Conservation (phyloP, 2,329 filamentous ascomycete species). For the Xylariaceae sp. region DNA sequence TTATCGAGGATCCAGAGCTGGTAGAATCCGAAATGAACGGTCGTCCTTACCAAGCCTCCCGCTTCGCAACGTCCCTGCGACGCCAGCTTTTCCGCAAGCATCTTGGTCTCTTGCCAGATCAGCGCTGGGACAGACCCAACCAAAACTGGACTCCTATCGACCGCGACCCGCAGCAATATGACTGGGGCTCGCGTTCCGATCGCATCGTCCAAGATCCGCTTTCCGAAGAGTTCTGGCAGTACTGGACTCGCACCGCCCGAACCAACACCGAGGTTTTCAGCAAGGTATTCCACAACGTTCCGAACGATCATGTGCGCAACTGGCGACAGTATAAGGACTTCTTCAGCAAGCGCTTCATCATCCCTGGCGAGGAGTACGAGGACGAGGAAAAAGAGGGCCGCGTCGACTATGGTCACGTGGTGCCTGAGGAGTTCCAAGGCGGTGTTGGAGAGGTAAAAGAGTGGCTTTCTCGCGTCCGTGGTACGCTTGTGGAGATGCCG, state of each 20-base stretch:
- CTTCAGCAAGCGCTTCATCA: constrained; percentile 64
- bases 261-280: constrained; percentile 78
- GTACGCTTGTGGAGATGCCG: constrained; percentile 84
- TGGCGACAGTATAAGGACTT: constrained; percentile 73
- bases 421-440: constrained; percentile 69
- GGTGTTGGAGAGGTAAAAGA: constrained; percentile 72
- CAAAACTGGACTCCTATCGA: constrained; percentile 74
- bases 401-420: constrained; percentile 83
- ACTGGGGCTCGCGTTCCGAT: constrained; percentile 66
- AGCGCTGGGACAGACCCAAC: constrained; percentile 63
- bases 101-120: constrained; percentile 74
- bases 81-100: constrained; percentile 89
- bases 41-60: constrained; percentile 64
- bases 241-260: constrained; percentile 71
- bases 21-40: constrained; percentile 73
- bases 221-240: constrained; percentile 59
- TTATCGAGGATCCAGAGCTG: constrained; percentile 73
- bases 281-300: constrained; percentile 77
- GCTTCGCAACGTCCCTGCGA: constrained; percentile 76
- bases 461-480: constrained; percentile 61
- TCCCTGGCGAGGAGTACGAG: constrained; percentile 42
- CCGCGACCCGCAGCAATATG: constrained; percentile 66
- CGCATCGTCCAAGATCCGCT: constrained; percentile 71
- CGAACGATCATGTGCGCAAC: constrained; percentile 61
- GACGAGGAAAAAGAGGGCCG: constrained; percentile 36